Conservation (phyloP, 116 monocot species). For the Zostera marina region DNA sequence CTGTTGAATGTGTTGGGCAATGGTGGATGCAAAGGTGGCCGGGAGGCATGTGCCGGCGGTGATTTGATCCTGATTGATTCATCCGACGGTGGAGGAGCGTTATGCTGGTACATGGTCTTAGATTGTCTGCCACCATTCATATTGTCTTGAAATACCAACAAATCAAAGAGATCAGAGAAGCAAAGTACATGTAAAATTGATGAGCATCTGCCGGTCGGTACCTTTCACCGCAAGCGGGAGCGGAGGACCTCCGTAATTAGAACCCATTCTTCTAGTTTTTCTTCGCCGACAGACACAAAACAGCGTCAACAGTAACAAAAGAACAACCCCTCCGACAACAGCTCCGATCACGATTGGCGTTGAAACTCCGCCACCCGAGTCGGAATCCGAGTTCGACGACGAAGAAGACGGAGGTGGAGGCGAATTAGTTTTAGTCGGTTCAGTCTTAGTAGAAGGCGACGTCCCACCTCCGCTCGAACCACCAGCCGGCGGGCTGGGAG, state of each 20-base stretch:
- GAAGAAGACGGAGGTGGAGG: not conserved
- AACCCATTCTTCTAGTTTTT: not conserved
- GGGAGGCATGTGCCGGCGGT: constrained; percentile 6
- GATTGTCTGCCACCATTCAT: constrained; percentile 1
- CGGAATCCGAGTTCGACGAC: not conserved
- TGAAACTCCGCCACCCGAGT: not conserved
- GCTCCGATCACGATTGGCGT: not conserved
- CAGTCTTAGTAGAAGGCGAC: too few species aligned
- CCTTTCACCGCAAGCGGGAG: too few species aligned
- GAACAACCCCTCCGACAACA: not conserved
- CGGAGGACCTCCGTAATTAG: not conserved
- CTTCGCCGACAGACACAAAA: not conserved
- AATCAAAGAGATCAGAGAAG: not conserved
- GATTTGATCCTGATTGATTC: constrained; percentile 2
- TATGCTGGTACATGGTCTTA: constrained; percentile 2
- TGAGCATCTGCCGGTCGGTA: too few species aligned
- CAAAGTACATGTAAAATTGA: too few species aligned
- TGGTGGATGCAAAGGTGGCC: not conserved
- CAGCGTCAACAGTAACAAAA: not conserved
- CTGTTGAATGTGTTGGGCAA: constrained; percentile 14
- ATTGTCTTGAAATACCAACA: not conserved
- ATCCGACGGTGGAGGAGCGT: not conserved
- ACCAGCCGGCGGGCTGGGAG: too few species aligned
- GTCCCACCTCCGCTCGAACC: too few species aligned
- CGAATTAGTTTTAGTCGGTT: too few species aligned